Evolutionary conservation across 139 green algal species (phyloP).

Genomic region (Chlamydomonas sphaeroides): DNA sequence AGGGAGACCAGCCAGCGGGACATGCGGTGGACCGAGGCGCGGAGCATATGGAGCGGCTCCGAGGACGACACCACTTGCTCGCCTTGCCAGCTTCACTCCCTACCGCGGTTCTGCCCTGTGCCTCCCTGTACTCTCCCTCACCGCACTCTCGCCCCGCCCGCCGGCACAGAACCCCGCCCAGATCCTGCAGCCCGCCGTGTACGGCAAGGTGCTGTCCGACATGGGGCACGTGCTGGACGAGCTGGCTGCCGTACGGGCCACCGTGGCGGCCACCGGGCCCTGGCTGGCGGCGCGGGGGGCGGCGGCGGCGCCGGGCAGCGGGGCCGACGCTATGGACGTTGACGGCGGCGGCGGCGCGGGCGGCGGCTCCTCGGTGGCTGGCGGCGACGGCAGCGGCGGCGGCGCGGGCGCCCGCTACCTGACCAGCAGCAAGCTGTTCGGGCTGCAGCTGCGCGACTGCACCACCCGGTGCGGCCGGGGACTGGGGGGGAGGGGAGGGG

Average conservation of each 20-base stretch:
- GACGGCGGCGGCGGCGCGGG: not conserved
- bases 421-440: conserved; percentile 77
- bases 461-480: conserved; percentile 63
- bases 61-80: no score
- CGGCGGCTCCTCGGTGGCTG: not conserved
- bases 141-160: not conserved
- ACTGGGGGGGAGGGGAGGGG: not conserved
- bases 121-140: not conserved
- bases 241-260: conserved; percentile 23
- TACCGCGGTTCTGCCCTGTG: no score
- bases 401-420: conserved; percentile 67
- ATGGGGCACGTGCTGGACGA: conserved; percentile 43
- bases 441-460: conserved; percentile 73
- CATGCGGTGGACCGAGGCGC: no score
- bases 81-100: no score
- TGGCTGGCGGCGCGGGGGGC: conserved; percentile 6
- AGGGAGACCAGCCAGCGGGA: no score
- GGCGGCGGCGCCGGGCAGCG: not conserved
- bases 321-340: conserved; percentile 10
- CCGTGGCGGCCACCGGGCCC: conserved; percentile 35
- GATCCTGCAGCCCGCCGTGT: conserved; percentile 38
- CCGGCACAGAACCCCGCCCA: conserved; percentile 41
- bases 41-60: no score
- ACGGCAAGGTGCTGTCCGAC: conserved; percentile 40
- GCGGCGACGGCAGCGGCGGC: not conserved